These are phyloP conservation scores for Hymenochaete sp. DNA, from an alignment of 1,284 basidiomycete genomes.

Conservation along the genomic window DNA sequence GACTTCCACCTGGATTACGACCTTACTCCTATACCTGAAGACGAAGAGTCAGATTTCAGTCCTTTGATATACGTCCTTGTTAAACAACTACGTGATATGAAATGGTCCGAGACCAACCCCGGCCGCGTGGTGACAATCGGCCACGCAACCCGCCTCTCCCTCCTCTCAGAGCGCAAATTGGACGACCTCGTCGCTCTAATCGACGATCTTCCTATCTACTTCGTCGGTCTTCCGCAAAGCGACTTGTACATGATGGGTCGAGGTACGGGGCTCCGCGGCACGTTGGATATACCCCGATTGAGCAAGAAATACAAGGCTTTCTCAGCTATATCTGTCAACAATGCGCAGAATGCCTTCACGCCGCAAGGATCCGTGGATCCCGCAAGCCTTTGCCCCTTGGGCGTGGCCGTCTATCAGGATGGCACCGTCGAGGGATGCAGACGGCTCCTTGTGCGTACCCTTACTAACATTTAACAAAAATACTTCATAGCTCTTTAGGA, in stretches of 20 bases:
- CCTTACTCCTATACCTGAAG: slow-evolving; percentile 34
- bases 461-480: slow-evolving; percentile 4
- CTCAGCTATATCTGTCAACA: slow-evolving; percentile 52
- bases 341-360: slow-evolving; percentile 58
- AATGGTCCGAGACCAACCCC: slow-evolving; percentile 21
- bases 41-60: slow-evolving; percentile 21
- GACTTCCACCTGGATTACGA: slow-evolving; percentile 66
- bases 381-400: slow-evolving; percentile 47
- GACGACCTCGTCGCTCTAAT: slow-evolving; percentile 17
- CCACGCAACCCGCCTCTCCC: slow-evolving; percentile 49
- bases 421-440: slow-evolving; percentile 39
- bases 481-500: slow-evolving; percentile 26
- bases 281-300: slow-evolving; percentile 40
- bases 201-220: slow-evolving; percentile 36
- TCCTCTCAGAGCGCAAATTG: slow-evolving; percentile 43
- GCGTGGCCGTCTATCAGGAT: slow-evolving; percentile 51
- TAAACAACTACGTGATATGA: slow-evolving; percentile 26
- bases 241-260: slow-evolving; percentile 62
- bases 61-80: slow-evolving; percentile 52
- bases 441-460: slow-evolving; percentile 39
- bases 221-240: slow-evolving; percentile 52
- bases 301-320: slow-evolving; percentile 34
- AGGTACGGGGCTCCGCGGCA: slow-evolving; percentile 34
- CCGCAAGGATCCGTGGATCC: slow-evolving; percentile 57
- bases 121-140: slow-evolving; percentile 36